Evolutionary conservation across 805 yeast genomes (phyloP).

Genomic region (Saturnispora gosingensis): DNA sequence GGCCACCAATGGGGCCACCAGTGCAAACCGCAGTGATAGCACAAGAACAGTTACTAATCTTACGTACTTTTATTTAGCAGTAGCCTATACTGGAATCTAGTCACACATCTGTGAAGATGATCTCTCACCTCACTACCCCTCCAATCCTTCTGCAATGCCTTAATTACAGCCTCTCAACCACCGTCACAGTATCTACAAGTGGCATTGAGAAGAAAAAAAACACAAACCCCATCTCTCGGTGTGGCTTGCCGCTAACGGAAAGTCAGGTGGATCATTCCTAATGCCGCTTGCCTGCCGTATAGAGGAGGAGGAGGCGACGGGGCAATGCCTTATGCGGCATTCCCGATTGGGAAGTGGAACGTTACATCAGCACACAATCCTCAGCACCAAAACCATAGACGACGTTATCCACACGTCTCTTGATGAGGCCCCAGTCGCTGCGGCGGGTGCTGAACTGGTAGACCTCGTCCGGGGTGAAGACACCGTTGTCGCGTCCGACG

Average conservation of each 20-base stretch:
- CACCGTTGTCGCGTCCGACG: slow-evolving; percentile 76
- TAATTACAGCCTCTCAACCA: not conserved
- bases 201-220: not conserved
- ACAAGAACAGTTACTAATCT: too few relatives aligned
- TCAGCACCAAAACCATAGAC: slow-evolving; percentile 83
- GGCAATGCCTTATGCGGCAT: not conserved
- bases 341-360: not conserved
- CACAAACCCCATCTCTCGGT: not conserved
- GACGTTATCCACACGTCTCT: slow-evolving; percentile 80
- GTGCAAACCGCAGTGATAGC: too few relatives aligned
- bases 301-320: not conserved
- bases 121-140: too few relatives aligned
- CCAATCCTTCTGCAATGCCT: not conserved
- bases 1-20: too few relatives aligned
- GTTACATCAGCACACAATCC: slow-evolving; percentile 57
- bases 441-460: slow-evolving; percentile 84
- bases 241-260: not conserved
- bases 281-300: not conserved
- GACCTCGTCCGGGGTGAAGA: slow-evolving; percentile 88
- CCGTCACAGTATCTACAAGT: not conserved
- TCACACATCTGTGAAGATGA: too few relatives aligned
- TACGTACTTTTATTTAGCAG: too few relatives aligned
- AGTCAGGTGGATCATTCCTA: not conserved
- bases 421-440: slow-evolving; percentile 74
- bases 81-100: too few relatives aligned